A percentile compares a stretch with the other conserved stretches of the same genome.
These are phyloP conservation scores for Erysiphe neolycopersici DNA, from an alignment of 2,329 filamentous ascomycete genomes.

Conservation along the genomic window DNA sequence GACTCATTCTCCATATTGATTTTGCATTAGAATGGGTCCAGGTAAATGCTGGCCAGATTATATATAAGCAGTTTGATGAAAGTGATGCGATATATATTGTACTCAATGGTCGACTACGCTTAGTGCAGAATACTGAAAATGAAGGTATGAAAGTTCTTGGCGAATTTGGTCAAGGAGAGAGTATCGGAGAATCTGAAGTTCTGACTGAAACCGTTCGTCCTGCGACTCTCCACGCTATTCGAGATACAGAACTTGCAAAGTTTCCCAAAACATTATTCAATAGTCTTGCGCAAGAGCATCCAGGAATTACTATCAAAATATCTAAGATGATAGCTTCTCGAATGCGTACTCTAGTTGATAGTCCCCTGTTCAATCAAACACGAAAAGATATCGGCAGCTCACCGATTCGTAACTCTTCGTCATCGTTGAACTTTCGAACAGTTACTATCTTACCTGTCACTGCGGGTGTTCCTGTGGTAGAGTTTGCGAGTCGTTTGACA, in stretches of 20 bases:
- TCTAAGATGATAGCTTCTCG: conserved; percentile 94
- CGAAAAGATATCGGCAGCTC: conserved; percentile 34
- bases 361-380: conserved; percentile 39
- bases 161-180: conserved; percentile 92
- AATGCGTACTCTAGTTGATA: conserved; percentile 72
- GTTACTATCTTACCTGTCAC: conserved; percentile 82
- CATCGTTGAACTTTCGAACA: conserved; percentile 75
- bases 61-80: conserved; percentile 81
- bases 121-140: conserved; percentile 57
- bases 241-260: conserved; percentile 86
- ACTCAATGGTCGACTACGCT: conserved; percentile 67
- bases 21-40: conserved; percentile 98
- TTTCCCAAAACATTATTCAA: conserved; percentile 93
- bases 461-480: conserved; percentile 72
- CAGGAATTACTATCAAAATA: conserved; percentile 95
- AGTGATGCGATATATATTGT: conserved; percentile 98
- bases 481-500: conserved; percentile 76
- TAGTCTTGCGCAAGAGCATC: conserved; percentile 87
- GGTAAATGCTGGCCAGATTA: conserved; percentile 78
- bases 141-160: conserved; percentile 66
- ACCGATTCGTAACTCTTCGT: conserved; percentile 42
- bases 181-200: conserved; percentile 88
- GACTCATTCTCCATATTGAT: conserved; percentile 83
- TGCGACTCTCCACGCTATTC: conserved; percentile 79
- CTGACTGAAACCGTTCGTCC: conserved; percentile 83